phyloP scores from a whole-genome alignment of 208 protist species.

The Vickermania spadyakhi region DNA sequence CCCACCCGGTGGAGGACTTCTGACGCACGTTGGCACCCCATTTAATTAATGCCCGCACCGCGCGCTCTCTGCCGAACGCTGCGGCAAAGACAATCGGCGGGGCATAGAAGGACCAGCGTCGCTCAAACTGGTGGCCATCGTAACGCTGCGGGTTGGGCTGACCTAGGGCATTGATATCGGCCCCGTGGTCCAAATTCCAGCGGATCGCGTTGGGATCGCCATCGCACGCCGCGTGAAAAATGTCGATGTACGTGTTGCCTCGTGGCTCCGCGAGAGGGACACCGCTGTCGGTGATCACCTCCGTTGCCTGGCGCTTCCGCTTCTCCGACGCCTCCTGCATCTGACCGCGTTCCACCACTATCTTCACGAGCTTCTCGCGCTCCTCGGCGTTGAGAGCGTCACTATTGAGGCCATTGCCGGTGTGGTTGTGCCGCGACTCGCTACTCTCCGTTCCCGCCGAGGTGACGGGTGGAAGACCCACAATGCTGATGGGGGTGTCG shows the following conservation, averaged over 20 bases:
- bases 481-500: neutral
- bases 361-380: constrained; percentile 2
- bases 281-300: constrained; percentile 3
- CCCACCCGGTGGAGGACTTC: constrained; percentile 49
- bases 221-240: constrained; percentile 73
- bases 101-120: constrained; percentile 61
- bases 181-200: constrained; percentile 8
- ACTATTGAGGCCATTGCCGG: neutral
- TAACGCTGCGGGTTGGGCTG: constrained; percentile 54
- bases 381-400: constrained; percentile 1
- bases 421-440: neutral
- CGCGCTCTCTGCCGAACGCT: constrained; percentile 65
- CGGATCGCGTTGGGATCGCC: constrained; percentile 23
- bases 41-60: constrained; percentile 46
- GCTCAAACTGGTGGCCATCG: constrained; percentile 56
- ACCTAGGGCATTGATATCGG: constrained; percentile 49
- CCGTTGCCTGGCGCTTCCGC: constrained; percentile 7
- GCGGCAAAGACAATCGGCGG: constrained; percentile 69
- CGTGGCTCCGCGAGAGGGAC: constrained; percentile 3
- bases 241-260: constrained; percentile 13
- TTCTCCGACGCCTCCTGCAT: constrained; percentile 13
- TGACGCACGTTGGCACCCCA: constrained; percentile 34
- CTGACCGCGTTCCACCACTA: neutral
- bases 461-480: neutral
- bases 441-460: neutral